These are phyloP conservation scores for Colletotrichum plurivorum DNA, from an alignment of 2,329 filamentous ascomycete genomes.

Conservation along the genomic window DNA sequence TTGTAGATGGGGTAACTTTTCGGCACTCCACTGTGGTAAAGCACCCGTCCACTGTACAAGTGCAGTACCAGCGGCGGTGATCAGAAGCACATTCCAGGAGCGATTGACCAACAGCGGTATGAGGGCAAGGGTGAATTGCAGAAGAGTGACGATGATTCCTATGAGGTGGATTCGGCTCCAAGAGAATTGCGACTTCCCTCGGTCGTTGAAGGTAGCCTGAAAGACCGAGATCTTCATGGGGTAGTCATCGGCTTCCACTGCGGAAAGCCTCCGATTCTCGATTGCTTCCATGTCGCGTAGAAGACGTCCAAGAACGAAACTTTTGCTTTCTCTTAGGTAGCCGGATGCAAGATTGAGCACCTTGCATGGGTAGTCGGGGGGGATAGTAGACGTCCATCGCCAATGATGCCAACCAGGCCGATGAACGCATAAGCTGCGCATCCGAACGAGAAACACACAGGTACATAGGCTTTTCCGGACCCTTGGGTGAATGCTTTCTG, in stretches of 20 bases:
- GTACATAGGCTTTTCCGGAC: not conserved
- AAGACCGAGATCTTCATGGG: constrained; percentile 10
- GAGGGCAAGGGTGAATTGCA: not conserved
- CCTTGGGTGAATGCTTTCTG: constrained; percentile 35
- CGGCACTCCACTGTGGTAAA: constrained; percentile 8
- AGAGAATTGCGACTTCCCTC: not conserved
- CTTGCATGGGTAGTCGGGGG: constrained; percentile 40
- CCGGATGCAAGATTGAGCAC: constrained; percentile 44
- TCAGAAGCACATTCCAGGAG: not conserved
- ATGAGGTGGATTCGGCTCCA: not conserved
- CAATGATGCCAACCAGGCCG: constrained; percentile 37
- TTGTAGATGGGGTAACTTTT: constrained; percentile 3
- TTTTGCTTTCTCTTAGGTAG: constrained; percentile 36
- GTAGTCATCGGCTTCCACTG: no score
- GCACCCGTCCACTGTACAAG: constrained; percentile 1
- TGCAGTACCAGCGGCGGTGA: not conserved
- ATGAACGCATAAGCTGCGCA: constrained; percentile 44
- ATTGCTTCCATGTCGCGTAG: constrained; percentile 24
- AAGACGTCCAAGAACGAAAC: constrained; percentile 37
- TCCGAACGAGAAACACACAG: constrained; percentile 45
- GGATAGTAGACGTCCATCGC: constrained; percentile 41
- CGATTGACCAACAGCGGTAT: constrained; percentile 1
- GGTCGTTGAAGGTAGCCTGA: not conserved
- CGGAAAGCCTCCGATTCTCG: no score
- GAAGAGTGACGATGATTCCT: not conserved